phyloP scores from a whole-genome alignment of 169 alveolate species.

The Besnoitia besnoiti region DNA sequence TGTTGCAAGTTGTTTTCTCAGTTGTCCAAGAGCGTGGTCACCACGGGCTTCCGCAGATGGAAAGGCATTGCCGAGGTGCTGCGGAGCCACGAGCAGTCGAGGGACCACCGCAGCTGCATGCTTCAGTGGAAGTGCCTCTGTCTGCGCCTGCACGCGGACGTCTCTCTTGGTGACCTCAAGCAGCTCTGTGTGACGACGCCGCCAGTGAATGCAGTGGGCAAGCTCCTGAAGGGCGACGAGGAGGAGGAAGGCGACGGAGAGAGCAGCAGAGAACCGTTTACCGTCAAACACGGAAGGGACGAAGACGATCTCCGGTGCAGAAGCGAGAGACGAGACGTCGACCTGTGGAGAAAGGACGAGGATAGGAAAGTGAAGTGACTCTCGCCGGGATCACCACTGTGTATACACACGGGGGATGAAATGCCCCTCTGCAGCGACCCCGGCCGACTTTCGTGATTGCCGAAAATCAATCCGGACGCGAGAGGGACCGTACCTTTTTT shows the following conservation, averaged over 20 bases:
- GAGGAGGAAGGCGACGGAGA: background rate
- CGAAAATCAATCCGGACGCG: no score
- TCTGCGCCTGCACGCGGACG: constrained; percentile 12
- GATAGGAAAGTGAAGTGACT: background rate
- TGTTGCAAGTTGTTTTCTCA: constrained; percentile 37
- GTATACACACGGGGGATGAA: no score
- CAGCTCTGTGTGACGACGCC: constrained; percentile 10
- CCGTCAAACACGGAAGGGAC: background rate
- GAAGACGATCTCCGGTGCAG: no score
- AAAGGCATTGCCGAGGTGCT: constrained; percentile 27
- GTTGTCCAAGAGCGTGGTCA: constrained; percentile 28
- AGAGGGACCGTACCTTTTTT: no score
- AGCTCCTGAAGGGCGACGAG: background rate
- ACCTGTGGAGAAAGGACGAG: background rate
- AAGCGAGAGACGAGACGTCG: background rate
- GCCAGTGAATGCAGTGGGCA: background rate
- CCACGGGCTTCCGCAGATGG: constrained; percentile 39
- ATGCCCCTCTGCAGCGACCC: no score
- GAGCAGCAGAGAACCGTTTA: no score
- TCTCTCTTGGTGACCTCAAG: constrained; percentile 36
- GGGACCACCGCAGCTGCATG: constrained; percentile 40
- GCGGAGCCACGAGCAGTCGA: constrained; percentile 28
- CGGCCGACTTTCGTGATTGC: no score
- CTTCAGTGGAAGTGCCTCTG: constrained; percentile 38
- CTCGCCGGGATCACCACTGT: no score